Conservation (phyloP, 192 early-diverging fungal species). For the Fimicolochytrium jonesii region DNA sequence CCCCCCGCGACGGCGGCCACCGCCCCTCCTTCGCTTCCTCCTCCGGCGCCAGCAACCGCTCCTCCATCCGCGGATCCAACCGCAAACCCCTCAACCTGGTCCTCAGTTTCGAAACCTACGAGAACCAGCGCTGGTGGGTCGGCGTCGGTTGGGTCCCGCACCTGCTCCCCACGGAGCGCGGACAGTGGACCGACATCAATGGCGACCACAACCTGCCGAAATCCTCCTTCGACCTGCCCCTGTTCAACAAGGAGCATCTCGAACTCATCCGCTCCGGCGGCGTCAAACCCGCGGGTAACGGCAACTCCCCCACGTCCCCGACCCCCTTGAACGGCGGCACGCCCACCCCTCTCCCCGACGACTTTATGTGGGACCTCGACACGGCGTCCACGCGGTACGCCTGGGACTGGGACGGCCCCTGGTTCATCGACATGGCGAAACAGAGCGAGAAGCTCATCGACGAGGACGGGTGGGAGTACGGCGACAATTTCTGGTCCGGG, state of each 20-base stretch:
- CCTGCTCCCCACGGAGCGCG: conserved; percentile 52
- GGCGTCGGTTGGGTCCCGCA: conserved; percentile 59
- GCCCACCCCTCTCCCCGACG: conserved; percentile 21
- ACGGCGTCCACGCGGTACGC: conserved; percentile 35
- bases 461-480: conserved; percentile 58
- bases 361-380: conserved; percentile 40
- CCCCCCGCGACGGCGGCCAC: too few species aligned
- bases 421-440: conserved; percentile 33
- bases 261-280: neutral
- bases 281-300: too few species aligned
- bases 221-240: conserved; percentile 12
- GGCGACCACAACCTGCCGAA: conserved; percentile 35
- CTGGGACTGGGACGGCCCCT: conserved; percentile 45
- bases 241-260: conserved; percentile 10
- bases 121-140: conserved; percentile 68
- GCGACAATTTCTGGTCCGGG: conserved; percentile 53
- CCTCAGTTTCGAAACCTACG: conserved; percentile 35
- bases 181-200: conserved; percentile 51
- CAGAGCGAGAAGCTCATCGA: conserved; percentile 20
- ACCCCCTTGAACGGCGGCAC: neutral
- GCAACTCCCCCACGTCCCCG: neutral
- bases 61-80: conserved; percentile 21
- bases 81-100: conserved; percentile 24
- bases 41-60: too few species aligned
- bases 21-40: too few species aligned